These are phyloP conservation scores for Cucumis melo DNA, from an alignment of 306 rosid genomes.

Conservation along the genomic window DNA sequence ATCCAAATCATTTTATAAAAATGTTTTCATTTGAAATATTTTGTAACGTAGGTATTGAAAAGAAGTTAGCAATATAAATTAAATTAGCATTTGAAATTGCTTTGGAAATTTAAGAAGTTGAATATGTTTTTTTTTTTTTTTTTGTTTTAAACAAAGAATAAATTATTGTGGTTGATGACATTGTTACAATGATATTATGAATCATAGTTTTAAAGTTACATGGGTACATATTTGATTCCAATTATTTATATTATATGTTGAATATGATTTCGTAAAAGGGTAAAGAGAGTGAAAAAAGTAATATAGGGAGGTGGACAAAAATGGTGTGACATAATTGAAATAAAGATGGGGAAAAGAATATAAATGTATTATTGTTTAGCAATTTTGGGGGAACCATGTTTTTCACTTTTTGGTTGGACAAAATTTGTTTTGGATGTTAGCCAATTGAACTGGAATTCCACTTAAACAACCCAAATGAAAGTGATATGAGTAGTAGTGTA, in stretches of 20 bases:
- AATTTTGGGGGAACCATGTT: not conserved
- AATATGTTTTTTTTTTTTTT: too few species aligned
- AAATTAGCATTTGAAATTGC: not conserved
- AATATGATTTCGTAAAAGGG: not conserved
- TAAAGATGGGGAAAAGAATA: not conserved
- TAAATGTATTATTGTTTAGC: not conserved
- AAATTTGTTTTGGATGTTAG: not conserved
- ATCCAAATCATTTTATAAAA: too few species aligned
- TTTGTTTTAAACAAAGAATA: too few species aligned
- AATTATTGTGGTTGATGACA: too few species aligned
- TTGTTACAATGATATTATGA: too few species aligned
- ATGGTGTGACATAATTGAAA: not conserved
- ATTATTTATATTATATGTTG: too few species aligned
- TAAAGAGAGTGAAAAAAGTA: not conserved
- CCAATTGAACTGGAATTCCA: not conserved
- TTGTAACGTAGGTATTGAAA: too few species aligned
- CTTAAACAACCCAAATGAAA: not conserved
- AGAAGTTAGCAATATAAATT: not conserved
- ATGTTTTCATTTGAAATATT: too few species aligned
- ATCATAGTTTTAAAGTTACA: too few species aligned
- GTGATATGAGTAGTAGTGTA: not conserved
- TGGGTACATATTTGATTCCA: too few species aligned
- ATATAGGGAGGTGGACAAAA: not conserved
- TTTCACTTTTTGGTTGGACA: conserved; percentile 1
- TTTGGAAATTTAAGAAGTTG: too few species aligned